These are phyloP conservation scores for Exidia glandulosa DNA, from an alignment of 768 basidiomycete genomes.

Conservation along the genomic window DNA sequence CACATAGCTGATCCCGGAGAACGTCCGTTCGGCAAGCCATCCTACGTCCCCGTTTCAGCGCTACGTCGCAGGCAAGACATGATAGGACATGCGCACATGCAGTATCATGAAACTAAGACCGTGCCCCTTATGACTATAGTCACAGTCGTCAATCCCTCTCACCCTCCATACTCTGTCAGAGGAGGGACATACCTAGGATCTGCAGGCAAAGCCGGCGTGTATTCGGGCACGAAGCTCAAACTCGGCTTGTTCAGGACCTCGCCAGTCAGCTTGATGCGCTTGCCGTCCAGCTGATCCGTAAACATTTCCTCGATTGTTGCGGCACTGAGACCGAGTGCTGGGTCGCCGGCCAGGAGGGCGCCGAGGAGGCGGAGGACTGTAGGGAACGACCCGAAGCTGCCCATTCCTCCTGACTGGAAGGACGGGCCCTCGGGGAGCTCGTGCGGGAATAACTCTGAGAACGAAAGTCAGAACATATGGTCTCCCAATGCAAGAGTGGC, in stretches of 20 bases:
- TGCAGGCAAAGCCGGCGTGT: not conserved
- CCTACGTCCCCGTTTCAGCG: not conserved
- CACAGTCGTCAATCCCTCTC: too few relatives aligned
- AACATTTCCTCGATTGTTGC: not conserved
- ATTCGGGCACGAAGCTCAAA: not conserved
- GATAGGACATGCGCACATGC: not conserved
- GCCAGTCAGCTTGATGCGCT: not conserved
- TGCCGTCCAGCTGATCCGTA: not conserved
- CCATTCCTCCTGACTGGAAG: not conserved
- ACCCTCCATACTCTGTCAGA: too few relatives aligned
- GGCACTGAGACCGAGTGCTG: not conserved
- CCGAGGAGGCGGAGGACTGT: not conserved
- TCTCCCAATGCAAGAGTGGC: not conserved
- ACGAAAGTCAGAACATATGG: not conserved
- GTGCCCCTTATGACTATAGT: too few relatives aligned
- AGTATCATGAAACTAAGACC: too few relatives aligned
- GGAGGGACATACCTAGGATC: too few relatives aligned
- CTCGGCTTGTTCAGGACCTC: not conserved
- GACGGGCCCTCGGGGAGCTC: not conserved
- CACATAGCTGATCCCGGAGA: not conserved
- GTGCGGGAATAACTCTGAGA: not conserved
- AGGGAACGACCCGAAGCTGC: not conserved
- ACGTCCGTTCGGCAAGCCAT: not conserved
- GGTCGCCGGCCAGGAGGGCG: not conserved
- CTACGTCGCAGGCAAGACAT: too few relatives aligned